These are phyloP conservation scores for Gypsophila paniculata DNA, from an alignment of 179 eudicot genomes.

Conservation along the genomic window DNA sequence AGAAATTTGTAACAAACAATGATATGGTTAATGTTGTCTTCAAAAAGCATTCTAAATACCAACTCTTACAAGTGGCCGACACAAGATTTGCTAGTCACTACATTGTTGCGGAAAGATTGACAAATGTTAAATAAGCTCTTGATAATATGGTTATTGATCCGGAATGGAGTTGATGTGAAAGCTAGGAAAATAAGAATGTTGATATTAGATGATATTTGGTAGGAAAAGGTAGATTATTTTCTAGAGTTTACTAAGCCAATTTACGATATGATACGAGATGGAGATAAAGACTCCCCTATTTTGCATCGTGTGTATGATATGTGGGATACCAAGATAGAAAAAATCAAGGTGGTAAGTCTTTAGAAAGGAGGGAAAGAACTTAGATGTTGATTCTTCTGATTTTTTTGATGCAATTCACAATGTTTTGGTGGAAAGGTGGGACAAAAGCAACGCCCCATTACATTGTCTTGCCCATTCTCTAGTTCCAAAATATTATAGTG, in stretches of 20 bases:
- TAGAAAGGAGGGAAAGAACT: neutral
- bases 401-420: neutral
- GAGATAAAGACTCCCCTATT: neutral
- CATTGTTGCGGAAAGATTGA: neutral
- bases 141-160: neutral
- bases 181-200: neutral
- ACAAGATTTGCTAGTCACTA: constrained; percentile 2
- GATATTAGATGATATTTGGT: neutral
- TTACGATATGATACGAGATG: neutral
- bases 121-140: neutral
- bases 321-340: neutral
- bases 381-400: neutral
- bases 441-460: neutral
- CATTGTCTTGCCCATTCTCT: constrained; percentile 6
- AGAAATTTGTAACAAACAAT: neutral
- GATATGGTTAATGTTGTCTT: neutral
- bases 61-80: neutral
- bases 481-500: neutral
- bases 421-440: neutral
- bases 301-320: neutral
- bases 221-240: neutral
- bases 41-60: neutral
- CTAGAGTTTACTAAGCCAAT: neutral
- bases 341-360: neutral
- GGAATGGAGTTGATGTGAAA: neutral